phyloP scores from a whole-genome alignment of 305 asterid genomes.

The Solanum hybrid region DNA sequence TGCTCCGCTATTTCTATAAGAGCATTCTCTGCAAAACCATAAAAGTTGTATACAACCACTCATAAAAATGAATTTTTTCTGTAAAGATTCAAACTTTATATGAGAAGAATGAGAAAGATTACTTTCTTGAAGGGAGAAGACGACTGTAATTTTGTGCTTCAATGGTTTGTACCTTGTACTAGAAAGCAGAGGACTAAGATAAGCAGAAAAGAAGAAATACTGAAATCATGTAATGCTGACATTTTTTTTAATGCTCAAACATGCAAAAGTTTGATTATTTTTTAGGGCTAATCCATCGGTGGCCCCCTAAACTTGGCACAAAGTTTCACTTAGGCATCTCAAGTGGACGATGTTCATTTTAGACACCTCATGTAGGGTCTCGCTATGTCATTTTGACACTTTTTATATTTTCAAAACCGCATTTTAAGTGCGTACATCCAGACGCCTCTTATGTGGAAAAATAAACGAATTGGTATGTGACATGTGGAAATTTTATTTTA shows the following conservation, averaged over 20 bases:
- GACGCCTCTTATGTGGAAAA: too few relatives aligned
- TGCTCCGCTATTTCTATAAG: constrained; percentile 37
- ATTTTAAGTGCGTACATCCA: too few relatives aligned
- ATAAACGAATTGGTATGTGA: too few relatives aligned
- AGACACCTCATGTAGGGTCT: too few relatives aligned
- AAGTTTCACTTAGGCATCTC: too few relatives aligned
- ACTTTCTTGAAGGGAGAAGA: background rate
- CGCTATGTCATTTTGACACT: too few relatives aligned
- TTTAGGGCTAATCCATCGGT: too few relatives aligned
- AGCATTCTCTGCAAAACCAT: constrained; percentile 26
- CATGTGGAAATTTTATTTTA: too few relatives aligned
- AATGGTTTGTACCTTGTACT: background rate
- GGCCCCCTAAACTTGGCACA: too few relatives aligned
- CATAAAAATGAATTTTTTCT: background rate
- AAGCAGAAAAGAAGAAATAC: background rate
- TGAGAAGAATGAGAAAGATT: background rate
- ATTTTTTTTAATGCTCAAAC: background rate
- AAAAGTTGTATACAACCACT: background rate
- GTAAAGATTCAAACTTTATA: background rate
- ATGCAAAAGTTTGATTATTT: background rate
- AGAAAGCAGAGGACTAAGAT: background rate
- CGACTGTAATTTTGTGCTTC: background rate
- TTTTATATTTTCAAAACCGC: too few relatives aligned
- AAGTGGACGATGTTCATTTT: too few relatives aligned
- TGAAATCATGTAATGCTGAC: background rate